Percentiles rank a stretch among this genome's conserved stretches.
Evolutionary conservation across 805 yeast genomes (phyloP).

Genomic region (Tetrapisispora iriomotensis): DNA sequence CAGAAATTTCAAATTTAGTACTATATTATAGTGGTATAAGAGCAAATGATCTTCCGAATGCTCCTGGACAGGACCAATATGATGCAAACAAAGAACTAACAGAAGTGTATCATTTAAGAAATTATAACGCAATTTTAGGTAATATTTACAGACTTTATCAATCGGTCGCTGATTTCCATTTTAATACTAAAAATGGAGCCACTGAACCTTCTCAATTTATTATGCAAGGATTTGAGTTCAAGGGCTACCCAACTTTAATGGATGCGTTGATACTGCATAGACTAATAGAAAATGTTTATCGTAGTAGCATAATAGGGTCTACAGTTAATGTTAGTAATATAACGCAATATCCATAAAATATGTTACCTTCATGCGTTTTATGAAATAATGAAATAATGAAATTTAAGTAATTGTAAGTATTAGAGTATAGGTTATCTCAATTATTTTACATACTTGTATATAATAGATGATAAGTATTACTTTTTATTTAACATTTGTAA

Average conservation of each 20-base stretch:
- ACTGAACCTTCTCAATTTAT: constrained; percentile 17
- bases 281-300: constrained; percentile 20
- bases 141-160: constrained; percentile 25
- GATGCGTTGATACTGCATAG: constrained; percentile 20
- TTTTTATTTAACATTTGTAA: constrained; percentile 7
- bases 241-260: constrained; percentile 26
- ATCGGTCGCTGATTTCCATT: constrained; percentile 26
- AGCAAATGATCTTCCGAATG: constrained; percentile 10
- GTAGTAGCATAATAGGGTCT: constrained; percentile 17
- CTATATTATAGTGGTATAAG: constrained; percentile 24
- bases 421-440: no score
- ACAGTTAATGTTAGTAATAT: constrained; percentile 12
- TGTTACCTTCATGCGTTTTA: neutral
- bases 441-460: no score
- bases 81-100: constrained; percentile 22
- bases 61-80: constrained; percentile 5
- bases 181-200: constrained; percentile 17
- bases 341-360: constrained; percentile 5
- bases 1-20: constrained; percentile 25
- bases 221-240: constrained; percentile 22
- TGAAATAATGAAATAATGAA: neutral
- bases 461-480: no score
- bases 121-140: constrained; percentile 25
- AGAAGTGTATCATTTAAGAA: constrained; percentile 26
- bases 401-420: neutral